Evolutionary conservation across 2,329 filamentous ascomycete genomes (phyloP).

Genomic region (Hirsutella rhossiliensis): DNA sequence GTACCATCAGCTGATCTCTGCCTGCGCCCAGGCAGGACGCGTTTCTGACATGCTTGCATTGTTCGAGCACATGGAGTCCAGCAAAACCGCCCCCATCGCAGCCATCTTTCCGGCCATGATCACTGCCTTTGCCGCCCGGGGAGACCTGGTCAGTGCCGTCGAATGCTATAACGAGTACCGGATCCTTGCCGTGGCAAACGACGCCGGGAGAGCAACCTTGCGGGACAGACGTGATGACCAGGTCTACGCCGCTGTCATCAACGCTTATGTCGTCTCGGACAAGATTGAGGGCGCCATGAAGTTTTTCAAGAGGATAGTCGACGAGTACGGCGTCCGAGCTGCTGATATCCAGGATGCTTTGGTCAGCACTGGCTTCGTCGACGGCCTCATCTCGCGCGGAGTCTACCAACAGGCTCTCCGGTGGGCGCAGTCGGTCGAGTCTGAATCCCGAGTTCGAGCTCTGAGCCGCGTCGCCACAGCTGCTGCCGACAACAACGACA

Average conservation of each 20-base stretch:
- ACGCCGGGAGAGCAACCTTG: conserved; percentile 58
- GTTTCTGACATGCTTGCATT: conserved; percentile 83
- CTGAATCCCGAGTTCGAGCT: conserved; percentile 44
- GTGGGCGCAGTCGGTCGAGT: conserved; percentile 55
- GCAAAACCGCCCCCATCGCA: conserved; percentile 60
- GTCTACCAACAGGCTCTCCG: conserved; percentile 62
- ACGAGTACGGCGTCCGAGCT: conserved; percentile 45
- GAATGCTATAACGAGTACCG: conserved; percentile 96
- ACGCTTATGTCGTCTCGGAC: conserved; percentile 73
- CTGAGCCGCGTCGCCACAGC: conserved; percentile 63
- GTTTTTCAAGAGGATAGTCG: conserved; percentile 72
- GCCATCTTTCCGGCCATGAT: conserved; percentile 90
- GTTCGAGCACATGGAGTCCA: conserved; percentile 82
- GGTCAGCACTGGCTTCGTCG: conserved; percentile 63
- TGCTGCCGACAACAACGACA: conserved; percentile 70
- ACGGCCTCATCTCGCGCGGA: conserved; percentile 59
- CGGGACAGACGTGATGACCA: conserved; percentile 65
- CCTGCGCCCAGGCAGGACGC: conserved; percentile 71
- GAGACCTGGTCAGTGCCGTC: conserved; percentile 77
- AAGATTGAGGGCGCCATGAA: conserved; percentile 71
- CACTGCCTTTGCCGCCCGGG: conserved; percentile 71
- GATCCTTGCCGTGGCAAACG: conserved; percentile 71
- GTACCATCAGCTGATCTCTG: conserved; percentile 75
- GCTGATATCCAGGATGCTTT: conserved; percentile 59
- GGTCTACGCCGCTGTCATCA: conserved; percentile 85